Percentiles rank a stretch among this genome's conserved stretches.
These are phyloP conservation scores for Mentha longifolia DNA, from an alignment of 257 asterid genomes.

Conservation along the genomic window DNA sequence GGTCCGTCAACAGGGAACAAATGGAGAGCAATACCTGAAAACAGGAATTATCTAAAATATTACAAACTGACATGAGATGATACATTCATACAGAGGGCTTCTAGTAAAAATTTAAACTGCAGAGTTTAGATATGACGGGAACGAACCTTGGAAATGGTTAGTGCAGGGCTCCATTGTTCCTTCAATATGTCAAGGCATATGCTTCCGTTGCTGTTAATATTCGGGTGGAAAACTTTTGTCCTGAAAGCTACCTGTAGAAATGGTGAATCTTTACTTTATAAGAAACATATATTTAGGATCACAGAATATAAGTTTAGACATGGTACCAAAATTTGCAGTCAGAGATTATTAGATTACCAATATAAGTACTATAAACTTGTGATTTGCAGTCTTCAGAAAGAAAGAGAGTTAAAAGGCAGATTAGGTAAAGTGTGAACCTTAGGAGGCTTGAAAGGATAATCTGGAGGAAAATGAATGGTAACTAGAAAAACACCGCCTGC, in stretches of 20 bases:
- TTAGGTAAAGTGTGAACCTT: slow-evolving; percentile 44
- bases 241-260: slow-evolving; percentile 43
- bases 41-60: neutral
- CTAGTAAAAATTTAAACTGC: neutral
- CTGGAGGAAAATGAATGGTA: slow-evolving; percentile 80
- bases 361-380: slow-evolving; percentile 15
- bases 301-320: neutral
- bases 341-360: neutral
- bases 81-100: neutral
- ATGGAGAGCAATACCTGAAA: slow-evolving; percentile 51
- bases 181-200: slow-evolving; percentile 52
- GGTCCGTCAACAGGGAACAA: slow-evolving; percentile 57
- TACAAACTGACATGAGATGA: neutral
- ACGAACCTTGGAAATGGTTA: slow-evolving; percentile 47
- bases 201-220: slow-evolving; percentile 51
- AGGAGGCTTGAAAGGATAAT: slow-evolving; percentile 83
- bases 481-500: slow-evolving; percentile 80
- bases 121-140: neutral
- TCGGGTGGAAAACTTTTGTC: slow-evolving; percentile 50
- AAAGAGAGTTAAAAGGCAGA: neutral
- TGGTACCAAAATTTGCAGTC: neutral
- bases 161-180: slow-evolving; percentile 51
- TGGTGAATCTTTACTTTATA: neutral
- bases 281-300: neutral
- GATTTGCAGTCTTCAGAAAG: neutral